These are phyloP conservation scores for Lactuca saligna DNA, from an alignment of 129 eudicot genomes.

Conservation along the genomic window DNA sequence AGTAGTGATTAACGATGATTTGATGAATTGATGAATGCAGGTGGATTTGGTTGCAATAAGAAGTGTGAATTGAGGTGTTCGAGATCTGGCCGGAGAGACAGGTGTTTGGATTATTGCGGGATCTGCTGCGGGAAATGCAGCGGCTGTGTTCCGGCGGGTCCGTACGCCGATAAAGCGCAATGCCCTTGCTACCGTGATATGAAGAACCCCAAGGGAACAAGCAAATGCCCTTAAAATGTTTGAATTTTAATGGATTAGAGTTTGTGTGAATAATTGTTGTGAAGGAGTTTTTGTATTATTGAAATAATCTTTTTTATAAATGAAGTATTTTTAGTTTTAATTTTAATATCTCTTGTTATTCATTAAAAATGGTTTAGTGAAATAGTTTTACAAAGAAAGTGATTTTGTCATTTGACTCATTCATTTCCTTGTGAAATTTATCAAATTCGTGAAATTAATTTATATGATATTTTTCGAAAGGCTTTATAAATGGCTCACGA, in stretches of 20 bases:
- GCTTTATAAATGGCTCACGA: no score
- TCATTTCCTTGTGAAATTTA: no score
- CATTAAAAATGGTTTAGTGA: no score
- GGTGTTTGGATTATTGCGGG: slow-evolving; percentile 33
- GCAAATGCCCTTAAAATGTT: slow-evolving; percentile 29
- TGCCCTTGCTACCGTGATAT: slow-evolving; percentile 43
- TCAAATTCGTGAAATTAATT: no score
- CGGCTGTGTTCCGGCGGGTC: slow-evolving; percentile 36
- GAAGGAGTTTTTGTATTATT: neutral
- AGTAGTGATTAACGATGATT: slow-evolving; percentile 1
- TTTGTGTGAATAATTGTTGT: neutral
- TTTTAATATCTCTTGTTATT: no score
- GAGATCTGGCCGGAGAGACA: slow-evolving; percentile 25
- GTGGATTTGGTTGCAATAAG: slow-evolving; percentile 22
- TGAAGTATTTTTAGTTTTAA: neutral
- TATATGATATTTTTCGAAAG: no score
- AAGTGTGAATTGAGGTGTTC: slow-evolving; percentile 37
- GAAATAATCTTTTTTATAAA: neutral
- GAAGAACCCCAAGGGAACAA: slow-evolving; percentile 27
- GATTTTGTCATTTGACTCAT: no score
- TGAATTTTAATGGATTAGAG: neutral
- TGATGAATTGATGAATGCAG: slow-evolving; percentile 22
- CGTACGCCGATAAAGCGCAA: slow-evolving; percentile 21
- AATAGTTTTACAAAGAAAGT: no score
- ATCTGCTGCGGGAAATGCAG: slow-evolving; percentile 36